These are phyloP conservation scores for Diophrys sp. DNA, from an alignment of 73 alveolate species.

Conservation along the genomic window DNA sequence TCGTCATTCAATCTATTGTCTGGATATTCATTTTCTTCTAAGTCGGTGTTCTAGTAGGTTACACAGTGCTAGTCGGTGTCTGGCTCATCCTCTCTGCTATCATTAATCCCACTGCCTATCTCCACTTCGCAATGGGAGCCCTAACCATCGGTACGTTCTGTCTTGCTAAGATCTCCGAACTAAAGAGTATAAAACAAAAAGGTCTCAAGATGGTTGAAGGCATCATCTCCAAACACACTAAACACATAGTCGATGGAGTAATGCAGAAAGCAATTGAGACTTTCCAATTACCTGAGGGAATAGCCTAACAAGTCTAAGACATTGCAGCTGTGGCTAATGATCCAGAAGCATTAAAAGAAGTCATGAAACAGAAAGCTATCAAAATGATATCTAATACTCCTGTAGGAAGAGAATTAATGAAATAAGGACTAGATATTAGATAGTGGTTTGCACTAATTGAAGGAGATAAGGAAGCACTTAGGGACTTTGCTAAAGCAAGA, in stretches of 20 bases:
- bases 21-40: neutral
- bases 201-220: neutral
- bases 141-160: neutral
- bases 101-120: conserved; percentile 2
- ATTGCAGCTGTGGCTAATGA: neutral
- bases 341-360: neutral
- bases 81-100: conserved; percentile 4
- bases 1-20: neutral
- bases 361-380: neutral
- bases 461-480: neutral
- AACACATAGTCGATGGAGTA: neutral
- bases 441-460: neutral
- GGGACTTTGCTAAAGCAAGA: neutral
- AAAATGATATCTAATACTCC: neutral
- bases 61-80: neutral
- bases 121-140: conserved; percentile 5
- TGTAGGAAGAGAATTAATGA: neutral
- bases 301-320: neutral
- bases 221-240: neutral
- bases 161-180: neutral
- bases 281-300: neutral
- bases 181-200: neutral
- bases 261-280: neutral
- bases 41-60: neutral
- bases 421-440: neutral